These are phyloP conservation scores for Bruguiera parviflora DNA, from an alignment of 345 rosid genomes.

Conservation along the genomic window DNA sequence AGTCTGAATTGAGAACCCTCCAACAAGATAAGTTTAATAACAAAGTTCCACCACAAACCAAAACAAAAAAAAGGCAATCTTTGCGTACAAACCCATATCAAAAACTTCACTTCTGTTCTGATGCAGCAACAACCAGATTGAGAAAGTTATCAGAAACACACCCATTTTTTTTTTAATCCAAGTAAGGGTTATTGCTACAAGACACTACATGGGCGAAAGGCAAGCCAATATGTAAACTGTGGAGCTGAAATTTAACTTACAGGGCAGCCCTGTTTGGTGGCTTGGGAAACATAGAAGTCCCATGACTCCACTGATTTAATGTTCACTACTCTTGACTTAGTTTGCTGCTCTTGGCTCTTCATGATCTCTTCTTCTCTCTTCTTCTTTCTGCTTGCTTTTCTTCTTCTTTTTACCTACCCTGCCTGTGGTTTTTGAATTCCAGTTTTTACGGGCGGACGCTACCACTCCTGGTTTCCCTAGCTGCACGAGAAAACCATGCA, in stretches of 20 bases:
- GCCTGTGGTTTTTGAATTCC: not conserved
- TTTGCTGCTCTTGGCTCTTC: conserved; percentile 46
- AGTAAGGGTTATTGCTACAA: too few relatives aligned
- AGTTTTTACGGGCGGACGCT: not conserved
- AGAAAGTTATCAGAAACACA: too few relatives aligned
- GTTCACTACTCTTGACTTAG: conserved; percentile 50
- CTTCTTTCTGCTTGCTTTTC: conserved; percentile 3
- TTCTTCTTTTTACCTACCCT: not conserved
- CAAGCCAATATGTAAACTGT: not conserved
- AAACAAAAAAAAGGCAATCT: too few relatives aligned
- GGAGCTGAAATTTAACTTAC: conserved; percentile 34
- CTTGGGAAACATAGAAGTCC: conserved; percentile 57
- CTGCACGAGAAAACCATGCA: too few relatives aligned
- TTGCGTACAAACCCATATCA: too few relatives aligned
- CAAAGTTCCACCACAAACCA: too few relatives aligned
- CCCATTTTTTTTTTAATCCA: too few relatives aligned
- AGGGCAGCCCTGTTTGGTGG: conserved; percentile 57
- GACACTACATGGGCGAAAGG: not conserved
- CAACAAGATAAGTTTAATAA: not conserved
- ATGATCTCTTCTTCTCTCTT: conserved; percentile 12
- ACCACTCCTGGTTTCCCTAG: not conserved
- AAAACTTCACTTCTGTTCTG: too few relatives aligned
- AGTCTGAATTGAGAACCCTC: conserved; percentile 5
- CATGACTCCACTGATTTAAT: conserved; percentile 65
- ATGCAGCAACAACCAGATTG: too few relatives aligned